Percentiles rank a stretch among this genome's conserved stretches.
Evolutionary conservation across 2,329 filamentous ascomycete genomes (phyloP).

Genomic region (Aureobasidium leucospermi): DNA sequence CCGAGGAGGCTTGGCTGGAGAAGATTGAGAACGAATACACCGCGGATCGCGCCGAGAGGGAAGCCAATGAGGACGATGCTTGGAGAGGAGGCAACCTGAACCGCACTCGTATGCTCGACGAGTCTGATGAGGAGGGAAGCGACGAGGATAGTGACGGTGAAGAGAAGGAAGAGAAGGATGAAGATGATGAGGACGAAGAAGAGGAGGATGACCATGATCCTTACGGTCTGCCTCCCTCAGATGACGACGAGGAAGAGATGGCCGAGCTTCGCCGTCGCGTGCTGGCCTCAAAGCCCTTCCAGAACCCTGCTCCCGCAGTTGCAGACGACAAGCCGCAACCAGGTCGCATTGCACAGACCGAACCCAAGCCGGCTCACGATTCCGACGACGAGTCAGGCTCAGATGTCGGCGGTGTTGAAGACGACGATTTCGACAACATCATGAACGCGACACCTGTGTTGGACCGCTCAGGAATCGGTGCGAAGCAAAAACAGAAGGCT

Average conservation of each 20-base stretch:
- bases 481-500: constrained; percentile 50
- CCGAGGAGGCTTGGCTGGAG: constrained; percentile 80
- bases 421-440: constrained; percentile 85
- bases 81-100: constrained; percentile 94
- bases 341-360: constrained; percentile 53
- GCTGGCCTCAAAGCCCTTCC: constrained; percentile 84
- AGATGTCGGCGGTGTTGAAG: constrained; percentile 57
- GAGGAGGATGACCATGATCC: constrained; percentile 52
- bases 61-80: constrained; percentile 59
- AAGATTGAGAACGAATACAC: constrained; percentile 84
- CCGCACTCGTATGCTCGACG: constrained; percentile 45
- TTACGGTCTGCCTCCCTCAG: constrained; percentile 65
- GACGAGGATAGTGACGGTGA: constrained; percentile 37
- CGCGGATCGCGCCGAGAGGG: constrained; percentile 63
- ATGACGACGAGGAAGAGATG: constrained; percentile 85
- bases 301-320: constrained; percentile 43
- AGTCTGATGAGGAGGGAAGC: constrained; percentile 41
- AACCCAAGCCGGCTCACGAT: constrained; percentile 41
- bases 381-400: constrained; percentile 65
- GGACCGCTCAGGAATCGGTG: constrained; percentile 68
- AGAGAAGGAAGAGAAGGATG: constrained; percentile 38
- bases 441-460: constrained; percentile 87
- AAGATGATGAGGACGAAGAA: constrained; percentile 32
- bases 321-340: constrained; percentile 47
- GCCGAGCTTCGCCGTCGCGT: constrained; percentile 83